Evolutionary conservation across 352 stramenopile genomes (phyloP).

Genomic region (Phytophthora cryptogea): DNA sequence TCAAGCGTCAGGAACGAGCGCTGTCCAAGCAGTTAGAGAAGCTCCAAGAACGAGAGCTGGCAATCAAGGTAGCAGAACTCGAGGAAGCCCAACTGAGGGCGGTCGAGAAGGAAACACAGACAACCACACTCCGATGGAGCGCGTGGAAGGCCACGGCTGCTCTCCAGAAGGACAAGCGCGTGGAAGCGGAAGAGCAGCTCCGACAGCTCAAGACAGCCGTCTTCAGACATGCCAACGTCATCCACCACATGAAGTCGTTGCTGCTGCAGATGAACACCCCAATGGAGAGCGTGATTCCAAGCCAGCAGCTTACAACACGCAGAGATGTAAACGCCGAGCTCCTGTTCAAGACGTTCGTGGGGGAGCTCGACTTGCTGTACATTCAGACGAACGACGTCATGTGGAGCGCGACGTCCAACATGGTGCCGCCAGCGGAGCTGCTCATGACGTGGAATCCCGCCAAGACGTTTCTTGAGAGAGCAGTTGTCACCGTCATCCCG

Average conservation of each 20-base stretch:
- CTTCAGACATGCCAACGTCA: constrained; percentile 2
- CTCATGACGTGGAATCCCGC: constrained; percentile 5
- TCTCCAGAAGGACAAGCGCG: constrained; percentile 26
- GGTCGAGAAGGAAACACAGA: constrained; percentile 10
- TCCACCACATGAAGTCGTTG: constrained; percentile 9
- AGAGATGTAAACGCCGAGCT: neutral
- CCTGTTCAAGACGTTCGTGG: constrained; percentile 25
- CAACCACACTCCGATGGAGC: constrained; percentile 10
- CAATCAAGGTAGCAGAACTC: too few relatives aligned
- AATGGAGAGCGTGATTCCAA: neutral
- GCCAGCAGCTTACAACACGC: neutral
- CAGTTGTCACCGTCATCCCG: constrained; percentile 4
- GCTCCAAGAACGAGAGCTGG: neutral
- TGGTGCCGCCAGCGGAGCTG: neutral
- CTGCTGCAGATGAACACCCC: constrained; percentile 1
- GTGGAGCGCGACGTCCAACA: neutral
- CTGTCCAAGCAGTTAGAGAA: neutral
- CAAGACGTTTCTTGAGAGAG: constrained; percentile 7
- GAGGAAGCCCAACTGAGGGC: constrained; percentile 1
- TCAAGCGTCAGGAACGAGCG: constrained; percentile 22
- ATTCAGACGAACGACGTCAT: constrained; percentile 18
- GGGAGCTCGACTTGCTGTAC: constrained; percentile 28
- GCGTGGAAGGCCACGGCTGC: constrained; percentile 17
- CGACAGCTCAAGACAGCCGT: constrained; percentile 15
- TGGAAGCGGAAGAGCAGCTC: constrained; percentile 19